Evolutionary conservation across 495 filamentous ascomycete species (phyloP).

Genomic region (Bacidia gigantensis): DNA sequence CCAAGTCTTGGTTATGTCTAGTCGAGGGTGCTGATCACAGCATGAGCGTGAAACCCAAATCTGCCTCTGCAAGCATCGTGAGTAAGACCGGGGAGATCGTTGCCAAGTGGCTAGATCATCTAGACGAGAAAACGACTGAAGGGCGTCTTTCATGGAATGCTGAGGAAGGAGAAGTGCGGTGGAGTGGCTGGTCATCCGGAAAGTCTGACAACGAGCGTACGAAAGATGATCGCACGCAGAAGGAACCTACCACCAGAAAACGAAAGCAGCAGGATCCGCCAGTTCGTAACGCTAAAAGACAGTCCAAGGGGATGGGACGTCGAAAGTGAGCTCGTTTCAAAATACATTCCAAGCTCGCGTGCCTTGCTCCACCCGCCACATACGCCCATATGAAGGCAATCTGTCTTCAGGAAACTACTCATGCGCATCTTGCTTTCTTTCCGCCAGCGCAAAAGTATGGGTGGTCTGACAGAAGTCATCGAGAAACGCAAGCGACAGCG

Average conservation of each 20-base stretch:
- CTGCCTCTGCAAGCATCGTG: constrained; percentile 15
- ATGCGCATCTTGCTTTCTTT: neutral
- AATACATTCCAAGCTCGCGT: neutral
- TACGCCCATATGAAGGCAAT: neutral
- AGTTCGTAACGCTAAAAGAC: neutral
- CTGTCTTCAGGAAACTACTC: neutral
- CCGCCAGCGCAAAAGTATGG: neutral
- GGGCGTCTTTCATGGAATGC: constrained; percentile 9
- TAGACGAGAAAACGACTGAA: constrained; percentile 6
- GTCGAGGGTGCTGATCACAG: constrained; percentile 28
- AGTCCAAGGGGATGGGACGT: neutral
- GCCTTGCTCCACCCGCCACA: neutral
- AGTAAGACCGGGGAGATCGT: constrained; percentile 21
- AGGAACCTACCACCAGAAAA: neutral
- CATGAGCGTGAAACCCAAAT: constrained; percentile 23
- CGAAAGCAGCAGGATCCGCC: neutral
- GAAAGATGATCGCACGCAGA: neutral
- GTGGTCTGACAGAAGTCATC: neutral
- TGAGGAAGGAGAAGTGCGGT: constrained; percentile 8
- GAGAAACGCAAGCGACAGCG: neutral
- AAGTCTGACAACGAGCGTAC: neutral
- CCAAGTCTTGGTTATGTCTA: constrained; percentile 20
- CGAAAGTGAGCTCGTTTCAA: neutral
- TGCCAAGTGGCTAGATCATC: constrained; percentile 18
- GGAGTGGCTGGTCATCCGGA: constrained; percentile 13